A percentile compares a stretch with the other conserved stretches of the same genome.
These are phyloP conservation scores for Ceratocystiopsis sp. DNA, from an alignment of 2,329 filamentous ascomycete genomes.

Conservation along the genomic window DNA sequence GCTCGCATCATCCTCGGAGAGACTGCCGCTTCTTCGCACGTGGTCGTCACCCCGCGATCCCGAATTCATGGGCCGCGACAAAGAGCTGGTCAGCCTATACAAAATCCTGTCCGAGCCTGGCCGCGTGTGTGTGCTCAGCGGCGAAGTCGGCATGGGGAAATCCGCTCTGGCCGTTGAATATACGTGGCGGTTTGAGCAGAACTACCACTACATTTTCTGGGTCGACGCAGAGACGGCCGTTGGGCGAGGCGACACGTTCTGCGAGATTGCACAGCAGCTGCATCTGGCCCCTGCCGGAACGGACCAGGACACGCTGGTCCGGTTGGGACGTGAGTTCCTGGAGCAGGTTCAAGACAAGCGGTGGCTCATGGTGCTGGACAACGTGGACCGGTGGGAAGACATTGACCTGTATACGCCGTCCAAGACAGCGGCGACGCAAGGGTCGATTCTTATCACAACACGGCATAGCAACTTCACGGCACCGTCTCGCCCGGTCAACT, in stretches of 20 bases:
- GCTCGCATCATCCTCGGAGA: constrained; percentile 3
- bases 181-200: constrained; percentile 10
- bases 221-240: constrained; percentile 12
- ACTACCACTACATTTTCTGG: constrained; percentile 13
- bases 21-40: constrained; percentile 6
- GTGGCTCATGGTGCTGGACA: constrained; percentile 10
- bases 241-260: constrained; percentile 7
- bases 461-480: constrained; percentile 7
- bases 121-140: constrained; percentile 9
- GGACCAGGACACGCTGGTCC: constrained; percentile 8
- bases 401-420: constrained; percentile 7
- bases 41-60: constrained; percentile 4
- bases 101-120: constrained; percentile 9
- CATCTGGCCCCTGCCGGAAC: constrained; percentile 5
- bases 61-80: constrained; percentile 9
- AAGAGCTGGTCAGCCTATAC: constrained; percentile 7
- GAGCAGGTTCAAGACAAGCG: constrained; percentile 5
- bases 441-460: constrained; percentile 7
- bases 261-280: constrained; percentile 8
- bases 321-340: constrained; percentile 6
- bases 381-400: constrained; percentile 8
- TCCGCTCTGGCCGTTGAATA: constrained; percentile 12
- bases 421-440: constrained; percentile 7
- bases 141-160: constrained; percentile 10
- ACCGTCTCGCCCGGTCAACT: constrained; percentile 8